These are phyloP conservation scores for Alternaria dauci DNA, from an alignment of 2,329 filamentous ascomycete genomes.

Conservation along the genomic window DNA sequence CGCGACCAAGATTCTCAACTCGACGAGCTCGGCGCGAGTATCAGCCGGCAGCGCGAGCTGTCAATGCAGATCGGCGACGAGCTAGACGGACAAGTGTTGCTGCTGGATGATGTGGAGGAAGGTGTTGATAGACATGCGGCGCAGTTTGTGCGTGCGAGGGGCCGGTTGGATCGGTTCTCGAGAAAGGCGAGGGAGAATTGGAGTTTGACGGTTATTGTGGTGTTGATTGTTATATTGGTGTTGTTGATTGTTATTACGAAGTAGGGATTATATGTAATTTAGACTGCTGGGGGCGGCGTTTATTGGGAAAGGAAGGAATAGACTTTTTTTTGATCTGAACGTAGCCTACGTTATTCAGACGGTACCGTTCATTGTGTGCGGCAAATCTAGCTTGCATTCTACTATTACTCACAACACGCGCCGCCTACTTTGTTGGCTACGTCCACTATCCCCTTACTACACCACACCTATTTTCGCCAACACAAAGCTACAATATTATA, in stretches of 20 bases:
- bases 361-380: too few species aligned
- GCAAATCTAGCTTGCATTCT: not conserved
- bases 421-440: too few species aligned
- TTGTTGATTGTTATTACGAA: slow-evolving; percentile 75
- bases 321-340: too few species aligned
- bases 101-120: slow-evolving; percentile 89
- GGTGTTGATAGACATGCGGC: slow-evolving; percentile 81
- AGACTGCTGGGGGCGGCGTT: too few species aligned
- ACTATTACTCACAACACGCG: too few species aligned
- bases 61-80: slow-evolving; percentile 97
- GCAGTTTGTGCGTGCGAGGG: slow-evolving; percentile 77
- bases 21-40: slow-evolving; percentile 85
- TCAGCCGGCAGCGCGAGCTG: slow-evolving; percentile 87
- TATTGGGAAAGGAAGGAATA: too few species aligned
- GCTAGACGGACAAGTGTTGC: slow-evolving; percentile 84
- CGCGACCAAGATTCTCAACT: slow-evolving; percentile 92
- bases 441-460: not conserved
- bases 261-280: too few species aligned
- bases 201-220: slow-evolving; percentile 83
- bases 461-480: not conserved
- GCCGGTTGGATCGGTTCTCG: slow-evolving; percentile 74
- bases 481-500: not conserved
- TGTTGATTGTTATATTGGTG: slow-evolving; percentile 81
- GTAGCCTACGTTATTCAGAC: too few species aligned
- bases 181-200: slow-evolving; percentile 82